A percentile compares a stretch with the other conserved stretches of the same genome.
Conservation (phyloP, 495 filamentous ascomycete genomes). For the Daldinia bambusicola region DNA sequence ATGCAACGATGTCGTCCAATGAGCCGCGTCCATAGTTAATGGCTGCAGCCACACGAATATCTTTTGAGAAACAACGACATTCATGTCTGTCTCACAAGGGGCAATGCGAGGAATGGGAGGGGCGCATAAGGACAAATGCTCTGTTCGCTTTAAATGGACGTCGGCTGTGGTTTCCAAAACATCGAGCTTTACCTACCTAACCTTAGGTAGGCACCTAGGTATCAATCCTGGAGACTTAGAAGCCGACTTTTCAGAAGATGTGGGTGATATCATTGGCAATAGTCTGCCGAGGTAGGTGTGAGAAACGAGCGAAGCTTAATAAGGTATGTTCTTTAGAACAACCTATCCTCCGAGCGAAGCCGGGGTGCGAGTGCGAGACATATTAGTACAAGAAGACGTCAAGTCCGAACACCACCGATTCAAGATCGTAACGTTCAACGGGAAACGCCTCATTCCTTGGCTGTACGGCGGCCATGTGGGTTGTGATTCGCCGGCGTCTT, state of each 20-base stretch:
- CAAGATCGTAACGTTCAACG: conserved; percentile 27
- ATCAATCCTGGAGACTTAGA: conserved; percentile 8
- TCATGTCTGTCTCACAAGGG: conserved; percentile 21
- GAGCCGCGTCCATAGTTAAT: conserved; percentile 3
- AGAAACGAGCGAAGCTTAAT: neutral
- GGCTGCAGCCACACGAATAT: conserved; percentile 37
- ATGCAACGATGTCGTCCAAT: conserved; percentile 10
- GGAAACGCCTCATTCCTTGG: conserved; percentile 38
- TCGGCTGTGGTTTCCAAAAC: no score
- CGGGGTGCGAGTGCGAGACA: conserved; percentile 31
- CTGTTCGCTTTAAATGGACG: neutral
- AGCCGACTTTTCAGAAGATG: neutral
- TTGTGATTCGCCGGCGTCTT: conserved; percentile 33
- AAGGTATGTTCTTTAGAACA: conserved; percentile 8
- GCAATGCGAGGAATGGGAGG: neutral
- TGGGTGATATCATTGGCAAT: neutral
- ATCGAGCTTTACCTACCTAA: no score
- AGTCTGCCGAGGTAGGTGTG: neutral
- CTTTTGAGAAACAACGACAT: conserved; percentile 12
- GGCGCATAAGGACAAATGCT: conserved; percentile 17
- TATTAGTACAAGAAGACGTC: conserved; percentile 28
- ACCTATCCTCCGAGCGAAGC: conserved; percentile 25
- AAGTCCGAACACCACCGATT: conserved; percentile 19
- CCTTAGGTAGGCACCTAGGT: no score
- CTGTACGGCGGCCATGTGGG: conserved; percentile 15